phyloP scores from a whole-genome alignment of 75 land plant genomes.

The Selaginella tamariscina region DNA sequence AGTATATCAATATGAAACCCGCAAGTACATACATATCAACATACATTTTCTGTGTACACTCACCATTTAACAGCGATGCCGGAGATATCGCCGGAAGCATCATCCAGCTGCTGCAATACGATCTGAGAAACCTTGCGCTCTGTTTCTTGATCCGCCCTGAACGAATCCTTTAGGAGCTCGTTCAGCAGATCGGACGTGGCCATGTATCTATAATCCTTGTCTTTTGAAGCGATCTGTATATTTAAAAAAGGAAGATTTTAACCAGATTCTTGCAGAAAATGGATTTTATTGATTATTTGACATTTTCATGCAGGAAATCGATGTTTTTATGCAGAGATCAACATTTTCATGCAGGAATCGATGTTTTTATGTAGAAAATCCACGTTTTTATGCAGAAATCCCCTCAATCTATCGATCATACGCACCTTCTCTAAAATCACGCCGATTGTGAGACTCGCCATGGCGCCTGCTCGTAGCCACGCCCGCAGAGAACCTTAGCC shows the following conservation, averaged over 20 bases:
- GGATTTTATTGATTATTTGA: no score
- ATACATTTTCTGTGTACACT: no score
- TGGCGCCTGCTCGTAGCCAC: no score
- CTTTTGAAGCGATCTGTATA: constrained; percentile 87
- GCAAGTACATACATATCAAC: no score
- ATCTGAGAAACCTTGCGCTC: constrained; percentile 59
- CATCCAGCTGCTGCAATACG: constrained; percentile 90
- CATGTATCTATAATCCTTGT: constrained; percentile 97
- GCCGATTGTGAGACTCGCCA: constrained; percentile 50
- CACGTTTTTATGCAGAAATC: background rate
- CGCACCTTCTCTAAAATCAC: constrained; percentile 60
- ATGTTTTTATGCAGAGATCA: background rate
- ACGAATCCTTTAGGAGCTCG: constrained; percentile 73
- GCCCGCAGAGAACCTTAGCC: no score
- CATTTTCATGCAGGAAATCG: background rate
- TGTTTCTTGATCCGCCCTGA: constrained; percentile 64
- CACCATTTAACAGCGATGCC: constrained; percentile 97
- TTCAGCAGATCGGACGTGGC: constrained; percentile 94
- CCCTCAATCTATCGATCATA: background rate
- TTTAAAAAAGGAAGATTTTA: background rate
- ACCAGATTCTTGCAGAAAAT: no score
- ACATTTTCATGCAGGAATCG: background rate
- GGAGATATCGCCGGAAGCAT: constrained; percentile 91
- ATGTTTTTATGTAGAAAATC: background rate
- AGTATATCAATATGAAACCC: no score